Percentiles rank a stretch among this genome's conserved stretches.
Conservation (phyloP, 257 asterid genomes). For the Plantago elongata region DNA sequence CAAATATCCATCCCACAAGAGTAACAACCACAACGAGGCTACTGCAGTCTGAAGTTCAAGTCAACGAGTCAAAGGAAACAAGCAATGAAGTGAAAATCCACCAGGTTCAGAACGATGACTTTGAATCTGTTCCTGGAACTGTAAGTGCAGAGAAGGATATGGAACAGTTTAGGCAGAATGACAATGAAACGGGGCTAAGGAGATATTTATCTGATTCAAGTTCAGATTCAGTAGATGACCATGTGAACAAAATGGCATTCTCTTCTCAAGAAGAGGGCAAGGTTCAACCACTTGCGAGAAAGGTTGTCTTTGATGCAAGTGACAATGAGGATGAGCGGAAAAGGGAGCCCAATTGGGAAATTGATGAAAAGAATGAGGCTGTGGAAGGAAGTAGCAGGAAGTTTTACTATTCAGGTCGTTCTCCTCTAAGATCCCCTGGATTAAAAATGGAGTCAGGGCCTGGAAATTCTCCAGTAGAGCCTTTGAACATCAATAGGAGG, state of each 20-base stretch:
- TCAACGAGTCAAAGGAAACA: slow-evolving; percentile 16
- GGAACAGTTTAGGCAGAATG: slow-evolving; percentile 17
- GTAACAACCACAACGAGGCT: slow-evolving; percentile 5
- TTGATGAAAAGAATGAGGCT: slow-evolving; percentile 8
- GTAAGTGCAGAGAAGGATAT: slow-evolving; percentile 5
- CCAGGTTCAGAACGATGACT: slow-evolving; percentile 19
- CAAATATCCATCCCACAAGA: slow-evolving; percentile 27
- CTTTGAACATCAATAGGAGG: slow-evolving; percentile 32
- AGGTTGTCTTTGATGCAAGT: slow-evolving; percentile 34
- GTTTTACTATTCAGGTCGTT: slow-evolving; percentile 16
- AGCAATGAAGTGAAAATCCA: slow-evolving; percentile 23
- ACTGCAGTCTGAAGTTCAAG: slow-evolving; percentile 8
- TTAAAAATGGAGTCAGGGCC: slow-evolving; percentile 10
- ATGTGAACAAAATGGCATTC: slow-evolving; percentile 9
- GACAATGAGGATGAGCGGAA: slow-evolving; percentile 30
- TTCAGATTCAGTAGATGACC: slow-evolving; percentile 36
- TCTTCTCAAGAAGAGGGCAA: slow-evolving; percentile 19
- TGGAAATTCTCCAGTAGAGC: slow-evolving; percentile 19
- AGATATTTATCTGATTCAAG: slow-evolving; percentile 44
- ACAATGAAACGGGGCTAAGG: slow-evolving; percentile 14
- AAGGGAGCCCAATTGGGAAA: neutral
- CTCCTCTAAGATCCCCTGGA: slow-evolving; percentile 19
- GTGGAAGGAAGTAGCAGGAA: slow-evolving; percentile 19
- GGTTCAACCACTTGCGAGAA: slow-evolving; percentile 18
- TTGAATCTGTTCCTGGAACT: slow-evolving; percentile 20